Conservation (phyloP, 768 basidiomycete species). For the Mycena sanguinolenta region DNA sequence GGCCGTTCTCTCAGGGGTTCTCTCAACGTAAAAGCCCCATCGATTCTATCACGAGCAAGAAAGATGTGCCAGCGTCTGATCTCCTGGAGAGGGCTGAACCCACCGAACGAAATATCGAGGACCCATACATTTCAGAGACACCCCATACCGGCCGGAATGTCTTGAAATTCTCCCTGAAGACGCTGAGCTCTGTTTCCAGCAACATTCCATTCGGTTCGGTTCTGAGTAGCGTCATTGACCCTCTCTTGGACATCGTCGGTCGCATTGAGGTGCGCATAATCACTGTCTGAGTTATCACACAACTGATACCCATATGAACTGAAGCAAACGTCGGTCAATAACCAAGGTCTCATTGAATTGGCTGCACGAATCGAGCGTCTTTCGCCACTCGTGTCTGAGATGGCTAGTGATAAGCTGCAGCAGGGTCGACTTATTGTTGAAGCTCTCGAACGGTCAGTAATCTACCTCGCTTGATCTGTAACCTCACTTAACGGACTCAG, state of each 20-base stretch:
- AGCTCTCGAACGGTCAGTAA: neutral
- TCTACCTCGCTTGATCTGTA: neutral
- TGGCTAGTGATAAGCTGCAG: neutral
- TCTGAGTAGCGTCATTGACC: constrained; percentile 13
- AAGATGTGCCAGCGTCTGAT: too few species aligned
- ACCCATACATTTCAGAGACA: too few species aligned
- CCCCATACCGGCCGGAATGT: too few species aligned
- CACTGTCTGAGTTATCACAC: neutral
- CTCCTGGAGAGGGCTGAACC: too few species aligned
- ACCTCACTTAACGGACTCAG: neutral
- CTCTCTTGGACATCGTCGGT: constrained; percentile 6
- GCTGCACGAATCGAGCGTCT: too few species aligned
- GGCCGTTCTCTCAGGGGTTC: too few species aligned
- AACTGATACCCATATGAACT: neutral
- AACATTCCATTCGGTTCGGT: constrained; percentile 17
- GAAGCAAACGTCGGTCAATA: constrained; percentile 16
- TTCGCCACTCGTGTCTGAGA: too few species aligned
- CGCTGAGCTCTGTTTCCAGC: too few species aligned
- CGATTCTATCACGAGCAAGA: too few species aligned
- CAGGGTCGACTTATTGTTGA: neutral
- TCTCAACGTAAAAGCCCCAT: too few species aligned
- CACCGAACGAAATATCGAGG: too few species aligned
- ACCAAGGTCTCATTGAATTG: neutral
- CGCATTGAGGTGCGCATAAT: constrained; percentile 15
- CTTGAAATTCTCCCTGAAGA: too few species aligned